A percentile compares a stretch with the other conserved stretches of the same genome.
Evolutionary conservation across 352 stramenopile genomes (phyloP).

Genomic region (Ophiocytium majus): DNA sequence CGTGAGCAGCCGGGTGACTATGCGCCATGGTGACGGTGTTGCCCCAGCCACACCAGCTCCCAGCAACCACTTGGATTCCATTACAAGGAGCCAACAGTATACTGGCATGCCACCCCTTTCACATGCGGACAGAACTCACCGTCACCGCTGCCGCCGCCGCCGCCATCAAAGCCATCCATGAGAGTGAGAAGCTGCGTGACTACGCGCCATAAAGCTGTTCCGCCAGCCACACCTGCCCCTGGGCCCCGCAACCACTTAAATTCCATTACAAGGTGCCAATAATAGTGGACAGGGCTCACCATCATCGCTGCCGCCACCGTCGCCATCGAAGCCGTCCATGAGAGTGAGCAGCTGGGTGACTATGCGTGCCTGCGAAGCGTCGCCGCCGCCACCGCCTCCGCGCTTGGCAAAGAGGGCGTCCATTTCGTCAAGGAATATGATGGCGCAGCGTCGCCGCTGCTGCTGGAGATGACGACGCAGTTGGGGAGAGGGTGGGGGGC

Average conservation of each 20-base stretch:
- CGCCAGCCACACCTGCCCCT: no score
- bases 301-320: not conserved
- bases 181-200: slow-evolving; percentile 49
- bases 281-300: not conserved
- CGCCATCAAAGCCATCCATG: slow-evolving; percentile 42
- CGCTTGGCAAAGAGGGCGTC: slow-evolving; percentile 43
- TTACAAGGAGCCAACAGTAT: no score
- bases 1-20: slow-evolving; percentile 44
- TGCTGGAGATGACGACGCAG: not conserved
- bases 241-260: no score
- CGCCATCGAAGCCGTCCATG: slow-evolving; percentile 43
- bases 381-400: not conserved
- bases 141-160: not conserved
- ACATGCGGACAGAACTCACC: not conserved
- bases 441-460: slow-evolving; percentile 22
- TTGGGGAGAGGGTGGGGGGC: no score
- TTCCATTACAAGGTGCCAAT: no score
- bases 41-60: no score
- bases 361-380: not conserved
- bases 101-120: no score
- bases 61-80: no score
- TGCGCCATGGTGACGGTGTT: no score
- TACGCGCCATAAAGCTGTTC: no score
- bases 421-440: slow-evolving; percentile 48
- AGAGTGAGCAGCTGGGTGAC: slow-evolving; percentile 50